Conservation (phyloP, 768 basidiomycete species). For the Serendipita vermifera region DNA sequence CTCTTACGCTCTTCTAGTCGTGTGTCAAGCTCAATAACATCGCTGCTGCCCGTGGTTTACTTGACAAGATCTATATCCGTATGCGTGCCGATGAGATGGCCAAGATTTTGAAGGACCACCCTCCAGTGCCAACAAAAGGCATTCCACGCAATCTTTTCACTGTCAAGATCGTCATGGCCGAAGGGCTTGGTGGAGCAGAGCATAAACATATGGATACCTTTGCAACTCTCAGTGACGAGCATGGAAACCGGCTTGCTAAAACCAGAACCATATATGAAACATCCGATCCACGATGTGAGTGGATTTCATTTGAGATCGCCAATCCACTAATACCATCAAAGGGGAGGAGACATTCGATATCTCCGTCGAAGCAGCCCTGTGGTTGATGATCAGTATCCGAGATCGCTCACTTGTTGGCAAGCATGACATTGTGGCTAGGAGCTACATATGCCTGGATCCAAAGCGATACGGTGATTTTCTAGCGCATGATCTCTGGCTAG, state of each 20-base stretch:
- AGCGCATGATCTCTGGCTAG: slow-evolving; percentile 84
- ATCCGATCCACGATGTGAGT: slow-evolving; percentile 76
- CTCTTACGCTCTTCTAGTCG: slow-evolving; percentile 33
- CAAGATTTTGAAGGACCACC: slow-evolving; percentile 41
- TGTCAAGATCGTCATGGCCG: slow-evolving; percentile 86
- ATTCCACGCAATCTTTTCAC: slow-evolving; percentile 71
- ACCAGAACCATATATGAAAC: slow-evolving; percentile 93
- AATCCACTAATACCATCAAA: slow-evolving; percentile 22
- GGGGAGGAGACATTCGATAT: slow-evolving; percentile 98
- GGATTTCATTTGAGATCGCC: slow-evolving; percentile 10
- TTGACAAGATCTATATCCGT: slow-evolving; percentile 90
- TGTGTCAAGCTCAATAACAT: slow-evolving; percentile 98
- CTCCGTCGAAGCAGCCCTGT: slow-evolving; percentile 83
- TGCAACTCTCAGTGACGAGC: slow-evolving; percentile 87
- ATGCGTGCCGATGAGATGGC: slow-evolving; percentile 81
- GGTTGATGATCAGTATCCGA: slow-evolving; percentile 92
- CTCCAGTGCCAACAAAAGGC: slow-evolving; percentile 63
- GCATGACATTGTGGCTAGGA: slow-evolving; percentile 82
- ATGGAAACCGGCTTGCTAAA: slow-evolving; percentile 79
- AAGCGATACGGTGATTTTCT: slow-evolving; percentile 77
- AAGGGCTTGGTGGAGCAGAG: slow-evolving; percentile 69
- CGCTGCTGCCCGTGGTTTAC: slow-evolving; percentile 74
- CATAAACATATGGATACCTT: slow-evolving; percentile 78
- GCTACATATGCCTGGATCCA: slow-evolving; percentile 87
- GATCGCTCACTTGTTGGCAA: slow-evolving; percentile 85